Base-by-base conservation (phyloP, 371 early-diverging fungal species). In the Batrachochytrium dendrobatidis region DNA sequence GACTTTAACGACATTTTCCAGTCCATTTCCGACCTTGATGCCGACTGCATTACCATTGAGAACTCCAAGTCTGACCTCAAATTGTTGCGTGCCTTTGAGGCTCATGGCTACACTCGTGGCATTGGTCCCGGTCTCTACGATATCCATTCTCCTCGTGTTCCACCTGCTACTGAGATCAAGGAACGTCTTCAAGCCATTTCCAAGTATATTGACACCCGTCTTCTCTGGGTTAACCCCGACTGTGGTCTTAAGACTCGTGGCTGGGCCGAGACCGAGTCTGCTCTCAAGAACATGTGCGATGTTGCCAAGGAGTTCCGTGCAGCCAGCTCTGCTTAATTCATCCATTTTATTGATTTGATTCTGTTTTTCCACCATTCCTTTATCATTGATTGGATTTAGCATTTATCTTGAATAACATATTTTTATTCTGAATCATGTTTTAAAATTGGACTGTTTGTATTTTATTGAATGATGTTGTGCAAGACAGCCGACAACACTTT, bases 1-100 rank as follows among this genome's bases (percentile, higher is more conserved):
- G 96, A 95, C 77, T 96, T 96, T 77, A 91, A 95, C 73, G 95
- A 94, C 77, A 96, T 96, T 75, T 90, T 96, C 77, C 82, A 82
- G 55, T 85, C 94, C 39, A 95, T 96, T 76, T 75, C 83, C 62
- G 83, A 82, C 26, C 62, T 74, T n/a, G 74, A 74, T 55, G 68
- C 69, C 48, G 74, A 96, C 82, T 94, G 91, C 53, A 84, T 95
- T 68, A 92, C 97, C 58, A 95, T 96, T 70, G 97, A 96, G 76
- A 91, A 90, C 84, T 86, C 92, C 68, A 91, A 92, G 82, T 92
- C 93, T 50, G 92, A 95, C 70, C 83, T 92, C 69, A 94, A 95
- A 82, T 86, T 96, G 31, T 78, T 96, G 34, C 68, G 79, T 55
- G 91, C 91, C 58, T 92, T 95, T 73, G 87, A 89, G 64, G 64